phyloP scores from a whole-genome alignment of 306 rosid species.

The Fragaria iinumae region DNA sequence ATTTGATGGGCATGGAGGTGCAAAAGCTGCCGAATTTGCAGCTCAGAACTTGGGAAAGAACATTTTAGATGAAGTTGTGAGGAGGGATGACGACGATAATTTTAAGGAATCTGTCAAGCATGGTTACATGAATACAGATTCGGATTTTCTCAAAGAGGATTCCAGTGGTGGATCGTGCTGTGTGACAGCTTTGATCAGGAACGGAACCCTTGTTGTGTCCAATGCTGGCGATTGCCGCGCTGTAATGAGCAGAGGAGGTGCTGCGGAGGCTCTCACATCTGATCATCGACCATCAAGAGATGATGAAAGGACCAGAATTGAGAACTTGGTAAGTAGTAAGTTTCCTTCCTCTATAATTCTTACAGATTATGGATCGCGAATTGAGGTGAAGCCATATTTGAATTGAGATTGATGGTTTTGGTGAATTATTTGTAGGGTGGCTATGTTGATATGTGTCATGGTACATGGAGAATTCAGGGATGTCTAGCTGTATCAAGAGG shows the following conservation, averaged over 20 bases:
- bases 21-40: slow-evolving; percentile 80
- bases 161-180: slow-evolving; percentile 77
- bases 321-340: slow-evolving; percentile 49
- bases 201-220: slow-evolving; percentile 73
- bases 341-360: not conserved
- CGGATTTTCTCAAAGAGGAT: slow-evolving; percentile 72
- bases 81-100: slow-evolving; percentile 39
- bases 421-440: slow-evolving; percentile 68
- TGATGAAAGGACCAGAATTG: slow-evolving; percentile 79
- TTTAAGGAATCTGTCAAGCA: slow-evolving; percentile 69
- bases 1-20: slow-evolving; percentile 96
- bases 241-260: slow-evolving; percentile 75
- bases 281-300: slow-evolving; percentile 86
- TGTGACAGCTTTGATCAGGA: slow-evolving; percentile 74
- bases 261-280: slow-evolving; percentile 77
- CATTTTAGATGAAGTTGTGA: slow-evolving; percentile 54
- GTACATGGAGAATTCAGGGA: slow-evolving; percentile 90
- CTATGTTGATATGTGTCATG: slow-evolving; percentile 81
- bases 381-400: not conserved
- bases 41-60: slow-evolving; percentile 71
- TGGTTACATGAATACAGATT: slow-evolving; percentile 81
- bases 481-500: slow-evolving; percentile 88
- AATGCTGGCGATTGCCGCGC: slow-evolving; percentile 97
- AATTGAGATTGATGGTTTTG: slow-evolving; percentile 21
- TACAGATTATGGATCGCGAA: not conserved